Conservation (phyloP, 441 rosid species). For the Hypseocharis bilobata region DNA sequence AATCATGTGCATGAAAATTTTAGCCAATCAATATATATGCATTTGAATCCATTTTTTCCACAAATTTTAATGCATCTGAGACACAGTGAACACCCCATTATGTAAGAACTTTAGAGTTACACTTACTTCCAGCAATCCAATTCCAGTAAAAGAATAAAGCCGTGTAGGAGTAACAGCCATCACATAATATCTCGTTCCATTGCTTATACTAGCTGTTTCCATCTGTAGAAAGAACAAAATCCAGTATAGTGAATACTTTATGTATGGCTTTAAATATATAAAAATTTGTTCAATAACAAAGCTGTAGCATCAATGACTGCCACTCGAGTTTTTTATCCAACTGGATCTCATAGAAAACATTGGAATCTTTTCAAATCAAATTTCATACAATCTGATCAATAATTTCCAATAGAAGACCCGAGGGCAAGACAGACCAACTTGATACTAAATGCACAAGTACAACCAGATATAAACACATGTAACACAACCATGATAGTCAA, state of each 20-base stretch:
- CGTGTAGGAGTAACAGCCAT: conserved; percentile 99
- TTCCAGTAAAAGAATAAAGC: conserved; percentile 90
- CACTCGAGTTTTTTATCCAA: conserved; percentile 7
- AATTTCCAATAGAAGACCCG: not conserved
- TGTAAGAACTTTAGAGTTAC: conserved; percentile 17
- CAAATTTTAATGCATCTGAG: not conserved
- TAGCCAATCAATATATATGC: not conserved
- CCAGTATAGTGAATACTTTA: not conserved
- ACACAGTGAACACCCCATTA: not conserved
- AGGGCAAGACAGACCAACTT: not conserved
- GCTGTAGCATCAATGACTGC: conserved; percentile 6
- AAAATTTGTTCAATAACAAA: conserved; percentile 3
- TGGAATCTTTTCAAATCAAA: not conserved
- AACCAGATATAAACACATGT: not conserved
- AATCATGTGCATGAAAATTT: not conserved
- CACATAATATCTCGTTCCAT: conserved; percentile 83
- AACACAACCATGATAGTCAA: not conserved
- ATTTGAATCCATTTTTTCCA: not conserved
- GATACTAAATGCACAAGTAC: not conserved
- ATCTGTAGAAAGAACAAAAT: conserved; percentile 41
- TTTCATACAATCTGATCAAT: not conserved
- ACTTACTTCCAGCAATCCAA: conserved; percentile 82
- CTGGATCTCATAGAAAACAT: not conserved
- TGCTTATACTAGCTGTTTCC: conserved; percentile 71
- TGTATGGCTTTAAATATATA: not conserved